Percentiles rank a stretch among this genome's conserved stretches.
Conservation (phyloP, 139 green algal genomes). For the Diplosphaera chodatii region DNA sequence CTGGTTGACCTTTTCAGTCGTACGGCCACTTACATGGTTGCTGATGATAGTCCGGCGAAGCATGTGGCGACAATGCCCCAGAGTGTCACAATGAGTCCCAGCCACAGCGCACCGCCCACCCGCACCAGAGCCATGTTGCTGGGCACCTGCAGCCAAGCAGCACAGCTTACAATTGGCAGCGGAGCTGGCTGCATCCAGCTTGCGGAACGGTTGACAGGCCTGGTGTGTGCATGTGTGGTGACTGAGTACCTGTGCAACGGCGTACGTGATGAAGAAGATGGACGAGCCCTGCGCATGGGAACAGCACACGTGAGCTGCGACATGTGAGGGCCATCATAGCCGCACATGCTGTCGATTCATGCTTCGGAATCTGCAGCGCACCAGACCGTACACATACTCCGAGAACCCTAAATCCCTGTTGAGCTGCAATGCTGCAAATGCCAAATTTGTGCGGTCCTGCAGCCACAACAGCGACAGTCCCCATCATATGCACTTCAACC, state of each 20-base stretch:
- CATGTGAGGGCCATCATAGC: too few relatives aligned
- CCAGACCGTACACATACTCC: slow-evolving; percentile 57
- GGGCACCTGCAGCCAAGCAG: too few relatives aligned
- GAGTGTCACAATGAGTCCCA: slow-evolving; percentile 38
- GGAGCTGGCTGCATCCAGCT: too few relatives aligned
- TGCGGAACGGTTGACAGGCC: too few relatives aligned
- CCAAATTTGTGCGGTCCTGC: slow-evolving; percentile 67
- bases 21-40: not conserved
- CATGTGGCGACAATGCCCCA: slow-evolving; percentile 60
- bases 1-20: too few relatives aligned
- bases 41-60: slow-evolving; percentile 39
- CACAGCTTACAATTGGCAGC: too few relatives aligned
- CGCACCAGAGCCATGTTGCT: slow-evolving; percentile 34
- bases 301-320: too few relatives aligned
- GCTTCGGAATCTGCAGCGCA: not conserved
- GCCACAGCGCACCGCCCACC: slow-evolving; percentile 53
- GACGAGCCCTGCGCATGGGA: slow-evolving; percentile 43
- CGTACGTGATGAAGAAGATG: slow-evolving; percentile 78
- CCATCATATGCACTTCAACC: too few relatives aligned
- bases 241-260: slow-evolving; percentile 23
- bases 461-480: too few relatives aligned
- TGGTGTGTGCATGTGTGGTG: too few relatives aligned
- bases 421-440: slow-evolving; percentile 65
- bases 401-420: slow-evolving; percentile 49
- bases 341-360: too few relatives aligned